Percentiles rank a stretch among this genome's conserved stretches.
Conservation (phyloP, 140 eudicot genomes). For the Erigeron philadelphicus region DNA sequence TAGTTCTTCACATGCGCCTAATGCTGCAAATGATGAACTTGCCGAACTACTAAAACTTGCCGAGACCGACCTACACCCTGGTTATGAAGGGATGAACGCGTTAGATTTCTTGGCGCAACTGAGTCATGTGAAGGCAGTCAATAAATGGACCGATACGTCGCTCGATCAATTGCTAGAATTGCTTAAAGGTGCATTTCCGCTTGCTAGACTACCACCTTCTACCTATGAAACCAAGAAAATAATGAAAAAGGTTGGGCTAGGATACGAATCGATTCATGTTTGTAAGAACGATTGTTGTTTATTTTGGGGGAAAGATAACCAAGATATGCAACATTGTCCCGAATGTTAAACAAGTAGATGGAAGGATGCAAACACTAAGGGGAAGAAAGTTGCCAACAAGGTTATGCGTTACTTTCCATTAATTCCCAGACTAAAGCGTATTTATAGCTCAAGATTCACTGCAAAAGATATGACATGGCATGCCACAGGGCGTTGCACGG, state of each 20-base stretch:
- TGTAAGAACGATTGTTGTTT: background rate
- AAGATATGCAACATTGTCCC: no score
- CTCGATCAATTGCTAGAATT: background rate
- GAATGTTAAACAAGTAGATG: no score
- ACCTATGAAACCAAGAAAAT: conserved; percentile 4
- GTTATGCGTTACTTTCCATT: no score
- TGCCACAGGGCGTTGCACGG: no score
- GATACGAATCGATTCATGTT: background rate
- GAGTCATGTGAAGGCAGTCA: background rate
- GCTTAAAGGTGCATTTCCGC: background rate
- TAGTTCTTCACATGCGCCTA: background rate
- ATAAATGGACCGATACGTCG: background rate
- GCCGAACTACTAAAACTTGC: background rate
- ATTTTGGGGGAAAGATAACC: background rate
- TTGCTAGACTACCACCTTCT: background rate
- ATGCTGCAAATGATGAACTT: background rate
- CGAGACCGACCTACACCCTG: background rate
- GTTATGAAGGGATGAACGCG: background rate
- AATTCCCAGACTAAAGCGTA: no score
- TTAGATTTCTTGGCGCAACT: background rate
- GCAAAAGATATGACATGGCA: no score
- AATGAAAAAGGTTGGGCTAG: background rate
- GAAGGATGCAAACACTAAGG: no score
- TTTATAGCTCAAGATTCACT: no score
- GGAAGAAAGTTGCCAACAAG: no score